phyloP scores from a whole-genome alignment of 257 asterid genomes.

The Linaria vulgaris region DNA sequence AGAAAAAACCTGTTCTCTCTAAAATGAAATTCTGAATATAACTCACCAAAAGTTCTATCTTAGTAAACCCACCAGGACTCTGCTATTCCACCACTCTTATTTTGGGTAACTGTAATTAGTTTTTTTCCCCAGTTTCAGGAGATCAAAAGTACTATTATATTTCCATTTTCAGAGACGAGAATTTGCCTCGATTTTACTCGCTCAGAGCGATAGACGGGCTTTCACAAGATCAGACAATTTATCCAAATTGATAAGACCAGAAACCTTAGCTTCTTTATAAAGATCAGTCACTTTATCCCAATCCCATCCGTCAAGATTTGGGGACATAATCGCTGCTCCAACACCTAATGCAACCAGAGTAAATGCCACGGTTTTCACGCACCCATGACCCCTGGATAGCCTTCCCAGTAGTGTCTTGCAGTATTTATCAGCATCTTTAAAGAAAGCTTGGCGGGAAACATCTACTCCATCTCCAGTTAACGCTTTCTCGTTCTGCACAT shows the following conservation, averaged over 20 bases:
- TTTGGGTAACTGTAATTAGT: constrained; percentile 20
- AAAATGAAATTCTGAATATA: no score
- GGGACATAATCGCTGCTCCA: constrained; percentile 40
- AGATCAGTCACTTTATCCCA: constrained; percentile 39
- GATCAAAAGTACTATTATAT: constrained; percentile 17
- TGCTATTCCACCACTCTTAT: constrained; percentile 31
- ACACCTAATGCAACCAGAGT: constrained; percentile 40
- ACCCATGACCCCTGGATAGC: constrained; percentile 52
- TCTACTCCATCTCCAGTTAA: constrained; percentile 52
- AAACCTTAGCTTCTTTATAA: no score
- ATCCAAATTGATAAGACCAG: no score
- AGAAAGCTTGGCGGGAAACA: constrained; percentile 33
- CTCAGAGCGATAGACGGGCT: constrained; percentile 17
- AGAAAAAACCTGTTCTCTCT: neutral
- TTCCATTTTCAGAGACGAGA: neutral
- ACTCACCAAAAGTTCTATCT: no score
- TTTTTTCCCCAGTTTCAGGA: constrained; percentile 7
- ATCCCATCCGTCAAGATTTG: constrained; percentile 45
- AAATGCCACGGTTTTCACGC: constrained; percentile 45
- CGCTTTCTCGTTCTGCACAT: constrained; percentile 64
- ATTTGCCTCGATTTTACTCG: constrained; percentile 9
- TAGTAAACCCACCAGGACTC: constrained; percentile 16
- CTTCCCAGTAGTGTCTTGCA: constrained; percentile 48
- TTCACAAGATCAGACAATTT: constrained; percentile 32
- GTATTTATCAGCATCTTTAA: constrained; percentile 68